phyloP scores from a whole-genome alignment of 345 rosid species.

The Clausena lansium region DNA sequence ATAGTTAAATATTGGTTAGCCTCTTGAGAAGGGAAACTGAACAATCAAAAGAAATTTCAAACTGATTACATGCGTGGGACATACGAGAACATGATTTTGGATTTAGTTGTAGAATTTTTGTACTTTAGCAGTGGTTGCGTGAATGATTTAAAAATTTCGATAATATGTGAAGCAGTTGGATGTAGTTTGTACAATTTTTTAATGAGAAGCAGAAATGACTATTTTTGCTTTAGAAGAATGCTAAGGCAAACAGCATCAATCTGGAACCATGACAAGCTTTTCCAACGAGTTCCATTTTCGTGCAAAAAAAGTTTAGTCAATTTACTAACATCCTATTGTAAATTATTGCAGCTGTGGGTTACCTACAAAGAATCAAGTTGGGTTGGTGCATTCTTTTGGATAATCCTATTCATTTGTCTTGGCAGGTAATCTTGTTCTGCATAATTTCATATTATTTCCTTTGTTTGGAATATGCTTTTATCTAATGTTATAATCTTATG shows the following conservation, averaged over 20 bases:
- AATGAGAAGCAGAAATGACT: not conserved
- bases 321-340: not conserved
- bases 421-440: constrained; percentile 59
- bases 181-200: not conserved
- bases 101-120: not conserved
- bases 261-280: not conserved
- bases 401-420: constrained; percentile 60
- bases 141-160: not conserved
- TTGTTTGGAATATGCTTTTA: not conserved
- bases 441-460: not conserved
- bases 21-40: not conserved
- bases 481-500: not conserved
- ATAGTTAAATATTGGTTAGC: not conserved
- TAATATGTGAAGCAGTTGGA: not conserved
- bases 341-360: constrained; percentile 62
- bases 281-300: not conserved
- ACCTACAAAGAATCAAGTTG: constrained; percentile 79
- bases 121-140: not conserved
- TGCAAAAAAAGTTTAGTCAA: not conserved
- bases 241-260: not conserved
- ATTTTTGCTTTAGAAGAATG: not conserved
- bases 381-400: constrained; percentile 64
- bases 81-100: not conserved
- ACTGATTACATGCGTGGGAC: not conserved
- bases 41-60: not conserved